phyloP scores from a whole-genome alignment of 2,329 filamentous ascomycete genomes.

The Davidsoniella eucalypti region DNA sequence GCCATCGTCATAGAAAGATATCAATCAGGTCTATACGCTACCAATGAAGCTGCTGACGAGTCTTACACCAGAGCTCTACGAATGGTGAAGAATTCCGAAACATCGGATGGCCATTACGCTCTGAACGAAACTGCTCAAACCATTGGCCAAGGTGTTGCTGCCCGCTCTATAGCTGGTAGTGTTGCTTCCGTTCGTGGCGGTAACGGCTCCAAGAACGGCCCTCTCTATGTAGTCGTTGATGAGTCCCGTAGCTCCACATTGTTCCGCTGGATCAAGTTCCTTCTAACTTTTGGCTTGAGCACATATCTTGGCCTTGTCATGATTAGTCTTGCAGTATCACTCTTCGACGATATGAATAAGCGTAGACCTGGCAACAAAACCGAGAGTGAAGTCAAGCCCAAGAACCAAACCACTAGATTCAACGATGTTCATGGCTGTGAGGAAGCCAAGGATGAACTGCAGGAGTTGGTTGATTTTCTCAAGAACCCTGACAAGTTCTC shows the following conservation, averaged over 20 bases:
- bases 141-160: slow-evolving; percentile 66
- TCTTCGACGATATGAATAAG: slow-evolving; percentile 56
- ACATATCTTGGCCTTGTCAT: slow-evolving; percentile 66
- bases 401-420: slow-evolving; percentile 84
- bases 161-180: slow-evolving; percentile 50
- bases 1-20: slow-evolving; percentile 85
- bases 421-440: slow-evolving; percentile 92
- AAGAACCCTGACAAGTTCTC: slow-evolving; percentile 88
- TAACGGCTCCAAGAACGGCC: slow-evolving; percentile 60
- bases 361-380: slow-evolving; percentile 53
- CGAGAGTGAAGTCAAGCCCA: slow-evolving; percentile 74
- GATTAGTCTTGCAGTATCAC: slow-evolving; percentile 54
- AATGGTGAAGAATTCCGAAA: slow-evolving; percentile 13
- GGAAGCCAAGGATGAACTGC: slow-evolving; percentile 93
- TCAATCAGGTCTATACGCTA: slow-evolving; percentile 69
- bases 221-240: slow-evolving; percentile 91
- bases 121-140: slow-evolving; percentile 45
- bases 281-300: slow-evolving; percentile 60
- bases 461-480: slow-evolving; percentile 92
- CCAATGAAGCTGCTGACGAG: slow-evolving; percentile 59
- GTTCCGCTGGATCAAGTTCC: slow-evolving; percentile 84
- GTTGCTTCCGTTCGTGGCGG: slow-evolving; percentile 38
- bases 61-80: slow-evolving; percentile 39
- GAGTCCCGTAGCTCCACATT: slow-evolving; percentile 65
- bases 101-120: slow-evolving; percentile 17